Conservation (phyloP, 2,329 filamentous ascomycete species). For the Rhinocladiella similis region DNA sequence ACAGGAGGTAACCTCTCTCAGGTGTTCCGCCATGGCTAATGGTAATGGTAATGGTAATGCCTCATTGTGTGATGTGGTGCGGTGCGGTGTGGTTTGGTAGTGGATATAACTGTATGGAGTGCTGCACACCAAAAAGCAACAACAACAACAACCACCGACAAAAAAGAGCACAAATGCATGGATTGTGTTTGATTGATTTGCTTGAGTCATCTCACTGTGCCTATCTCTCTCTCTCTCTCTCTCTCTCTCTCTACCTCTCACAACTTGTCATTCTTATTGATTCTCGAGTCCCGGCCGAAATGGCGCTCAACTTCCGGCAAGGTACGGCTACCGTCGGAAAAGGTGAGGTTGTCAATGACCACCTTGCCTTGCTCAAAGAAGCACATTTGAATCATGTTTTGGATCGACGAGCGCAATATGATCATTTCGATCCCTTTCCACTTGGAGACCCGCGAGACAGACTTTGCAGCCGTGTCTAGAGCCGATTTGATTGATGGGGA, state of each 20-base stretch:
- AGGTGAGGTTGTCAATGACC: conserved; percentile 42
- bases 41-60: too few relatives aligned
- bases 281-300: conserved; percentile 26
- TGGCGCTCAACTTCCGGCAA: conserved; percentile 28
- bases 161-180: too few relatives aligned
- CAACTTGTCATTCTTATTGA: conserved; percentile 23
- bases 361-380: conserved; percentile 48
- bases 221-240: too few relatives aligned
- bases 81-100: too few relatives aligned
- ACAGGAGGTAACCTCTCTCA: too few relatives aligned
- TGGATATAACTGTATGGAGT: too few relatives aligned
- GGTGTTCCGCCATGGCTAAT: too few relatives aligned
- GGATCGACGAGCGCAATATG: conserved; percentile 45
- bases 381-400: conserved; percentile 51
- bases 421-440: conserved; percentile 52
- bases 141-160: too few relatives aligned
- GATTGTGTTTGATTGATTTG: not conserved
- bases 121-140: too few relatives aligned
- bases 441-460: conserved; percentile 45
- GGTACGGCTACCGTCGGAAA: conserved; percentile 26
- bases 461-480: conserved; percentile 22
- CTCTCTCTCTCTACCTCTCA: not conserved
- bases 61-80: too few relatives aligned
- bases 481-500: conserved; percentile 7
- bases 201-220: too few relatives aligned